These are phyloP conservation scores for Phytophthora citricola DNA, from an alignment of 352 stramenopile genomes.

Conservation along the genomic window DNA sequence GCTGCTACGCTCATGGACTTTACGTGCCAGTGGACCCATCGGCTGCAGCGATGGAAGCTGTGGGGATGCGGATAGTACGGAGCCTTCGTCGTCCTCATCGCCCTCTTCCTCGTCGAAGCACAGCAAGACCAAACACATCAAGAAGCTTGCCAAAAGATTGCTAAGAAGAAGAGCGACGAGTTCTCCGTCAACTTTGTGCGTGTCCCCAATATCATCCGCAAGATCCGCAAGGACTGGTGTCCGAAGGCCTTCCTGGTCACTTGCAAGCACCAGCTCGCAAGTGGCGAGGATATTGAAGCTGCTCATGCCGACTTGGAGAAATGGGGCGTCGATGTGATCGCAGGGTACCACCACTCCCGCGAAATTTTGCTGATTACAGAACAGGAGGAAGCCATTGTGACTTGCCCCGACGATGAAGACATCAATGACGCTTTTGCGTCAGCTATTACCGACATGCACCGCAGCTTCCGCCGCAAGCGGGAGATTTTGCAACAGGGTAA, in stretches of 20 bases:
- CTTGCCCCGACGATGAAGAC: slow-evolving; percentile 74
- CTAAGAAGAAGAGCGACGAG: slow-evolving; percentile 58
- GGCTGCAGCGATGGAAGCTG: slow-evolving; percentile 13
- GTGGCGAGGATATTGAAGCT: slow-evolving; percentile 72
- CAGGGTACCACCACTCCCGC: slow-evolving; percentile 63
- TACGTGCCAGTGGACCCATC: slow-evolving; percentile 59
- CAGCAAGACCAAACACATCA: slow-evolving; percentile 35
- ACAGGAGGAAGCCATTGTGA: slow-evolving; percentile 84
- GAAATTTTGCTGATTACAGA: slow-evolving; percentile 85
- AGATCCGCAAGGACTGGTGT: slow-evolving; percentile 84
- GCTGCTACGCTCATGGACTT: slow-evolving; percentile 83
- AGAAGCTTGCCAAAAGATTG: slow-evolving; percentile 41
- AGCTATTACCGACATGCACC: slow-evolving; percentile 76
- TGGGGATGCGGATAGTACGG: slow-evolving; percentile 6
- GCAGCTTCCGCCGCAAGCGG: slow-evolving; percentile 73
- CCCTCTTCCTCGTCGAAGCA: slow-evolving; percentile 36
- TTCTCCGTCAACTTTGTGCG: slow-evolving; percentile 86
- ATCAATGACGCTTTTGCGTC: slow-evolving; percentile 84
- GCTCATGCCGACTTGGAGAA: slow-evolving; percentile 79
- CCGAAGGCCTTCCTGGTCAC: slow-evolving; percentile 83
- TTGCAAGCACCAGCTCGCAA: slow-evolving; percentile 78
- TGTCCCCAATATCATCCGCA: slow-evolving; percentile 80
- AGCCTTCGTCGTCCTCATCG: slow-evolving; percentile 17
- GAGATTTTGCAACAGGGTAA: slow-evolving; percentile 85
- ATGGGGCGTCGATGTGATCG: slow-evolving; percentile 84